Evolutionary conservation across 176 grass and related monocot species (phyloP), one percentile per base, ranked within the genome.

Genomic region (Ananas comosus): DNA sequence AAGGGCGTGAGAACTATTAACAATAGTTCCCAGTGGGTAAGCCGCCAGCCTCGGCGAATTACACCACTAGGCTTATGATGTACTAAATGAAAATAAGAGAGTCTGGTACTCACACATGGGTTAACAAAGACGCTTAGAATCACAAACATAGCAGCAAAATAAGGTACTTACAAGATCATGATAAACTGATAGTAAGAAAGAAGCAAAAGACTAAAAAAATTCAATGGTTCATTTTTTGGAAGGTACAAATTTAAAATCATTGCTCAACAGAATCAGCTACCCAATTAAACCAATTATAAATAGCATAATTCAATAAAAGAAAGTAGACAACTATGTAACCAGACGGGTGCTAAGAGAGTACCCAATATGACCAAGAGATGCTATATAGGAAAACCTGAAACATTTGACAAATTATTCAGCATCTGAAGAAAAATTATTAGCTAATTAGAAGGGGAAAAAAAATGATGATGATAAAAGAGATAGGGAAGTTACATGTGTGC

Each of bases 331-430:
- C 4, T 2, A 66, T 29, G n/a, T 52, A 70, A 74, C 23, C 24
- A 9, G 63, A 49, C 1, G 49, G 67, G 56, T 80, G 50, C 14
- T 12, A 53, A 52, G 64, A 16, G 58, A 70, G 47, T 91, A 97
- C 93, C 94, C 89, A 93, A 71, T 74, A 99, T 27, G 94, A 87
- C 94, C 94, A 99, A 68, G 94, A 81, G 29, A 99, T 85, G 70
- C 87, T 77, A 70, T 93, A 93, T 17, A 99, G 75, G 71, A 99
- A 93, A 85, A 91, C 78, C 94, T 99, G 89, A 78, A 84, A 74
- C 12, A 68, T 74, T 48, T 19, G 12, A 2, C 3, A 72, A 64
- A 54, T 67, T 66, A 65, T 53, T 97, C 28, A 86, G 47, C 13
- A 61, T 10, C 2, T 12, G 29, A 63, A 81, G 76, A 72, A 67